phyloP scores from a whole-genome alignment of 495 filamentous ascomycete genomes.

The Acidiella bohemica region DNA sequence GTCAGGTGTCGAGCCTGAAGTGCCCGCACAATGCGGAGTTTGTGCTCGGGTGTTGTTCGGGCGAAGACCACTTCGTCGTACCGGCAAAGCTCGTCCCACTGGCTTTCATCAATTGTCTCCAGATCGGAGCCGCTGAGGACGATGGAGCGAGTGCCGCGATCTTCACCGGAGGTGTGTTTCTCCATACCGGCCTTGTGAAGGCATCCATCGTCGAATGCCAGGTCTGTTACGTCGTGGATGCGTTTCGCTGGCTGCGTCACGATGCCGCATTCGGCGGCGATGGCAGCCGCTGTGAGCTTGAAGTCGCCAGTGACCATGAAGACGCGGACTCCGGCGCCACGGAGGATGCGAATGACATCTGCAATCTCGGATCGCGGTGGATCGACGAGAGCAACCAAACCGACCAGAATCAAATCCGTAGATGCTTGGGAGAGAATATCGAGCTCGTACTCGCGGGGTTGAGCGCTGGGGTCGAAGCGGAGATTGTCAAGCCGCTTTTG shows the following conservation, averaged over 20 bases:
- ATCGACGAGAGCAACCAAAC: constrained; percentile 53
- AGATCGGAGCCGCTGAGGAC: constrained; percentile 47
- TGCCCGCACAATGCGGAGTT: constrained; percentile 58
- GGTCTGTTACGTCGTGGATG: constrained; percentile 32
- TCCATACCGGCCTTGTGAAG: constrained; percentile 1
- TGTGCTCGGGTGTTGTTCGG: constrained; percentile 62
- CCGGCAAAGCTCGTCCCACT: constrained; percentile 44
- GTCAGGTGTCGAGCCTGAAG: constrained; percentile 11
- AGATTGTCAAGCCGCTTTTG: constrained; percentile 34
- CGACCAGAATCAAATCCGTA: constrained; percentile 43
- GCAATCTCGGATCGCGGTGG: constrained; percentile 52
- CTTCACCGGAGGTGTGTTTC: not conserved
- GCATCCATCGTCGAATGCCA: constrained; percentile 19
- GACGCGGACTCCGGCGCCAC: constrained; percentile 48
- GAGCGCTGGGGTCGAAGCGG: constrained; percentile 7
- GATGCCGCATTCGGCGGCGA: constrained; percentile 54
- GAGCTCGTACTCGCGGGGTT: constrained; percentile 35
- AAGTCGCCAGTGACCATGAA: constrained; percentile 71
- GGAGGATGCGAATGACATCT: constrained; percentile 42
- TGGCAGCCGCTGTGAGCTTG: constrained; percentile 54
- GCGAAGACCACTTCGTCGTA: constrained; percentile 56
- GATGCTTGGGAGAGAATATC: constrained; percentile 37
- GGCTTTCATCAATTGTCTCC: constrained; percentile 39
- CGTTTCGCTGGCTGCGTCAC: constrained; percentile 33
- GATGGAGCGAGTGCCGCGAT: constrained; percentile 22